Percentiles rank a stretch among this genome's conserved stretches.
phyloP scores from a whole-genome alignment of 106 monocot genomes.

The Alisma plantagoaquatica region DNA sequence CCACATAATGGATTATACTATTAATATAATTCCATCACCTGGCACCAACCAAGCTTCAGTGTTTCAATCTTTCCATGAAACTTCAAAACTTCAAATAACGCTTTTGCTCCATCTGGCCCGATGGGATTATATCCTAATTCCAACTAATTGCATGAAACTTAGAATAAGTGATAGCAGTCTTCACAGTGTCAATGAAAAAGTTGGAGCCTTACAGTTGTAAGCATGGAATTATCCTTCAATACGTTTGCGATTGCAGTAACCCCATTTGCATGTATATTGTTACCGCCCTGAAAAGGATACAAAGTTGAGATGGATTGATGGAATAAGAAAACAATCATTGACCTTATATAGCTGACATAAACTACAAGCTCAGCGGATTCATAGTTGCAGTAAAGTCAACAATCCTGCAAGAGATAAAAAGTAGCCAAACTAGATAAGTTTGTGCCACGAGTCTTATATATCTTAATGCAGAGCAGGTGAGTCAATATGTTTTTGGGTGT shows the following conservation, averaged over 20 bases:
- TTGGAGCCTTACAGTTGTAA: conserved; percentile 74
- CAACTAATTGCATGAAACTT: conserved; percentile 48
- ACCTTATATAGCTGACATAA: too few relatives aligned
- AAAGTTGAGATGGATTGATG: conserved; percentile 13
- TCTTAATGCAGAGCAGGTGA: too few relatives aligned
- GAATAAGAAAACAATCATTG: too few relatives aligned
- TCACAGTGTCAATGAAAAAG: too few relatives aligned
- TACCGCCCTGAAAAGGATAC: conserved; percentile 63
- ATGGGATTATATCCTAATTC: conserved; percentile 98
- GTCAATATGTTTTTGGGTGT: too few relatives aligned
- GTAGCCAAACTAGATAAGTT: too few relatives aligned
- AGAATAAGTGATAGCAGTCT: neutral
- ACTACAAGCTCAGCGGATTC: too few relatives aligned
- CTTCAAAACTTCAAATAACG: conserved; percentile 80
- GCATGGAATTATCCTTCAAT: conserved; percentile 79
- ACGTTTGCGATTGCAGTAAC: conserved; percentile 64
- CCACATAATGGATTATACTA: neutral
- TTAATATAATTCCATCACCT: conserved; percentile 34
- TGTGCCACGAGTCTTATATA: too few relatives aligned
- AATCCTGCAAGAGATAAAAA: too few relatives aligned
- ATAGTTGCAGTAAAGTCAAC: too few relatives aligned
- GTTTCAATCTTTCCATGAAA: conserved; percentile 95
- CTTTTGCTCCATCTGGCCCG: conserved; percentile 77
- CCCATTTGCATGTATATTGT: conserved; percentile 86
- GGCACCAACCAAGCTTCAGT: conserved; percentile 96